Percentiles rank a stretch among this genome's conserved stretches.
Evolutionary conservation across 2,329 filamentous ascomycete species (phyloP).

Genomic region (Leptographium lundbergii): DNA sequence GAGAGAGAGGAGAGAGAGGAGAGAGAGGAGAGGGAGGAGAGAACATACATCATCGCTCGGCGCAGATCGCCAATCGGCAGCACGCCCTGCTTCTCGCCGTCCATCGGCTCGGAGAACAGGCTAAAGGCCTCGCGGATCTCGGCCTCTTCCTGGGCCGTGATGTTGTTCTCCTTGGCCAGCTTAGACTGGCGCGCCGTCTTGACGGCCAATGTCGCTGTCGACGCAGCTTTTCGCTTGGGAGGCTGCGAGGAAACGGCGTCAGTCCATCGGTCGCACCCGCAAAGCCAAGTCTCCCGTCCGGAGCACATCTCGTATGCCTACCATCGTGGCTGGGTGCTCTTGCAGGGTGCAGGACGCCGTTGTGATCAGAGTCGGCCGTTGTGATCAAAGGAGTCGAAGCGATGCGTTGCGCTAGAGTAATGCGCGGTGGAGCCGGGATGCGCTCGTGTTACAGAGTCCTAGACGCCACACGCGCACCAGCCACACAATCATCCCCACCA

Average conservation of each 20-base stretch:
- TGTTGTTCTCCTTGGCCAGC: slow-evolving; percentile 83
- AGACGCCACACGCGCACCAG: not conserved
- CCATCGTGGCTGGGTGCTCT: not conserved
- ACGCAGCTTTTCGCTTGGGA: slow-evolving; percentile 37
- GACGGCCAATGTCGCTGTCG: slow-evolving; percentile 21
- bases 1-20: not conserved
- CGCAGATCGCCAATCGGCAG: slow-evolving; percentile 56
- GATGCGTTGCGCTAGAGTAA: not conserved
- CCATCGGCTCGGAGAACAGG: slow-evolving; percentile 62
- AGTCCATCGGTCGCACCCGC: not conserved
- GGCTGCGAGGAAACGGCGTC: slow-evolving; percentile 24
- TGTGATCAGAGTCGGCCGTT: not conserved
- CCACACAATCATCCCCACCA: not conserved
- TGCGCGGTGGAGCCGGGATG: not conserved
- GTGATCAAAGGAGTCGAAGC: not conserved
- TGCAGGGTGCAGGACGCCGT: not conserved
- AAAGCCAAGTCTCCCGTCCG: not conserved
- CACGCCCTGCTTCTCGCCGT: slow-evolving; percentile 60
- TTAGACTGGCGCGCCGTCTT: slow-evolving; percentile 56
- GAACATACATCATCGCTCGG: slow-evolving; percentile 52
- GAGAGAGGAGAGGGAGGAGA: not conserved
- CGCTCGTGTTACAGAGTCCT: not conserved
- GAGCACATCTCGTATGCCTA: not conserved
- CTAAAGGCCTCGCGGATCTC: slow-evolving; percentile 87
- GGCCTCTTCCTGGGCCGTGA: slow-evolving; percentile 70